phyloP scores from a whole-genome alignment of 495 filamentous ascomycete genomes.

The Margaritispora aquatica region DNA sequence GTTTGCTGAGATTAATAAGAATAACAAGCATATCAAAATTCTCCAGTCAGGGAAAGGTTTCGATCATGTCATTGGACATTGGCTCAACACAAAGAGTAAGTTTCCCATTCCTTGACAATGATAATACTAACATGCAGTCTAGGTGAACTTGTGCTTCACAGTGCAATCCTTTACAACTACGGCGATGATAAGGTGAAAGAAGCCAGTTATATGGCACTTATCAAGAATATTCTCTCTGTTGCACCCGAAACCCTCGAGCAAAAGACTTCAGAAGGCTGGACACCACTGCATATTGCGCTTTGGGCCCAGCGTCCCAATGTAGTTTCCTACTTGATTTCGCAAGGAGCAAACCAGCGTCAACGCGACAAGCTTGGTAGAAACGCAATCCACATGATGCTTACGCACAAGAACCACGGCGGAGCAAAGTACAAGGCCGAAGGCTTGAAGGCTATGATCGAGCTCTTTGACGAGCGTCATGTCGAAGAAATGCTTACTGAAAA shows the following conservation, averaged over 20 bases:
- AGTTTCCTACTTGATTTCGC: conserved; percentile 52
- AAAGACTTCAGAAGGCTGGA: conserved; percentile 47
- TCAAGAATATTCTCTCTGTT: conserved; percentile 54
- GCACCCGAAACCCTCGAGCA: conserved; percentile 52
- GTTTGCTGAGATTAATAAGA: conserved; percentile 50
- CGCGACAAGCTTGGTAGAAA: conserved; percentile 18
- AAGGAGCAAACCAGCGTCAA: conserved; percentile 53
- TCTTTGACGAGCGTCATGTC: conserved; percentile 18
- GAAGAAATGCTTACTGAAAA: conserved; percentile 40
- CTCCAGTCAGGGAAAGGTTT: conserved; percentile 50
- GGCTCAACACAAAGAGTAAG: conserved; percentile 47
- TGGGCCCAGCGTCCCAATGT: conserved; percentile 40
- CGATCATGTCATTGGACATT: conserved; percentile 50
- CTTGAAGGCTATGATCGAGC: conserved; percentile 10
- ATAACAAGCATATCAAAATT: conserved; percentile 49
- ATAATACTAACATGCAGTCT: conserved; percentile 28
- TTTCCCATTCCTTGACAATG: conserved; percentile 23
- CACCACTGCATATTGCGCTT: conserved; percentile 56
- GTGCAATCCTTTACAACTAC: conserved; percentile 44
- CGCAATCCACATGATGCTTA: conserved; percentile 14
- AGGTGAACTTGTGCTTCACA: conserved; percentile 57
- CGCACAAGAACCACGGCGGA: neutral
- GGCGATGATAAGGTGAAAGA: conserved; percentile 22
- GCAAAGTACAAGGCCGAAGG: conserved; percentile 1
- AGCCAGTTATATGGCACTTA: conserved; percentile 37